Conservation (phyloP, 2,329 filamentous ascomycete genomes). For the Calcarisporium arbuscula region DNA sequence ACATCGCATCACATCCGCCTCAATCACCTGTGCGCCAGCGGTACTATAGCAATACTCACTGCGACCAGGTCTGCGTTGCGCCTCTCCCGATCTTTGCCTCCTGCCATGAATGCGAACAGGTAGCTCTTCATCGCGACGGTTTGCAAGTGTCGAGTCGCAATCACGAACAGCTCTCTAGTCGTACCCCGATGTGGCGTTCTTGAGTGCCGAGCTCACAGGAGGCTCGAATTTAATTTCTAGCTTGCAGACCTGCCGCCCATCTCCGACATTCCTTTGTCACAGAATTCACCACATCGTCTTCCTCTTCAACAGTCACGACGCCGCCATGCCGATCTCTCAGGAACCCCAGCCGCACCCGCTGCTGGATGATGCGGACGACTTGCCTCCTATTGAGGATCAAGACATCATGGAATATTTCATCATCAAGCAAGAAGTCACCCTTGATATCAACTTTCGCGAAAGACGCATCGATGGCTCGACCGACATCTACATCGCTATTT, state of each 20-base stretch:
- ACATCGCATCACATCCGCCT: no score
- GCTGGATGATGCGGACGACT: slow-evolving; percentile 23
- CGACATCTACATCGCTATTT: slow-evolving; percentile 69
- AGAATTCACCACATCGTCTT: no score
- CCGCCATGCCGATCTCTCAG: background rate
- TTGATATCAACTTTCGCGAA: slow-evolving; percentile 81
- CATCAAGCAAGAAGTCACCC: slow-evolving; percentile 77
- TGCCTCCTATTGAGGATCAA: slow-evolving; percentile 27
- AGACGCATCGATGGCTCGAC: slow-evolving; percentile 71
- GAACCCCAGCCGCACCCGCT: slow-evolving; percentile 18
- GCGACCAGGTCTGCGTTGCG: no score
- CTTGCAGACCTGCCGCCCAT: no score
- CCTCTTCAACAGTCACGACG: background rate
- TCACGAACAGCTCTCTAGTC: no score
- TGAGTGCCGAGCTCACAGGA: slow-evolving; percentile 7
- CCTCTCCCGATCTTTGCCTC: no score
- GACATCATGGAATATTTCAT: slow-evolving; percentile 44
- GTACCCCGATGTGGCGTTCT: slow-evolving; percentile 9
- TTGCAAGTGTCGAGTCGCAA: no score
- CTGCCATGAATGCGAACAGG: slow-evolving; percentile 8
- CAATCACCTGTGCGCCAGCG: no score
- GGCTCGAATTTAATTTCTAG: no score
- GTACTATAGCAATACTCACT: no score
- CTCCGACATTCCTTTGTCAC: no score
- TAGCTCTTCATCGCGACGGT: slow-evolving; percentile 7